Evolutionary conservation across 192 early-diverging fungal genomes (phyloP).

Genomic region (Backusella luteola): DNA sequence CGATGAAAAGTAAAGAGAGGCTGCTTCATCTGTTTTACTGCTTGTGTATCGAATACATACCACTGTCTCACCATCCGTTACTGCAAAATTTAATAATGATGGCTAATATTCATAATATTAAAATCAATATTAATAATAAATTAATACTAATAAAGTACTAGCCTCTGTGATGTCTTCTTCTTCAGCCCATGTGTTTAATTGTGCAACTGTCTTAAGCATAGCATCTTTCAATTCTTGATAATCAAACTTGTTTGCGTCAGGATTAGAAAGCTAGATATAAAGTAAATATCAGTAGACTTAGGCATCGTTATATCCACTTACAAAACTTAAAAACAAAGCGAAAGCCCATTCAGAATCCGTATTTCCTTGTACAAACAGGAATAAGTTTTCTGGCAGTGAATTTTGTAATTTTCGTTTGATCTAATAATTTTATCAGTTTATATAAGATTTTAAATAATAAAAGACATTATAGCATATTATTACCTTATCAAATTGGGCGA

Average conservation of each 20-base stretch:
- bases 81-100: conserved; percentile 78
- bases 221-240: conserved; percentile 62
- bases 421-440: conserved; percentile 18
- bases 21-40: conserved; percentile 63
- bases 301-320: conserved; percentile 32
- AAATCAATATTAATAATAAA: background rate
- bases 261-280: conserved; percentile 36
- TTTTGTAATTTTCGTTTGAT: conserved; percentile 70
- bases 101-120: conserved; percentile 37
- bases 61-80: conserved; percentile 75
- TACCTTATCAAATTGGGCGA: conserved; percentile 63
- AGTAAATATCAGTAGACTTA: background rate
- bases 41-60: conserved; percentile 78
- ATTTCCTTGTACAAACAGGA: conserved; percentile 68
- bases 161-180: conserved; percentile 56
- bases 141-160: background rate
- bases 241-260: conserved; percentile 49
- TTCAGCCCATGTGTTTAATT: conserved; percentile 69
- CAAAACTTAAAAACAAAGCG: conserved; percentile 73
- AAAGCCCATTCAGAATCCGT: conserved; percentile 84
- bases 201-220: conserved; percentile 73
- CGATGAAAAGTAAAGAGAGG: conserved; percentile 78
- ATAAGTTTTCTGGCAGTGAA: conserved; percentile 64
- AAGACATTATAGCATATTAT: background rate
- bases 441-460: background rate